Evolutionary conservation across 495 filamentous ascomycete species (phyloP).

Genomic region (Aspergillus asperescens): DNA sequence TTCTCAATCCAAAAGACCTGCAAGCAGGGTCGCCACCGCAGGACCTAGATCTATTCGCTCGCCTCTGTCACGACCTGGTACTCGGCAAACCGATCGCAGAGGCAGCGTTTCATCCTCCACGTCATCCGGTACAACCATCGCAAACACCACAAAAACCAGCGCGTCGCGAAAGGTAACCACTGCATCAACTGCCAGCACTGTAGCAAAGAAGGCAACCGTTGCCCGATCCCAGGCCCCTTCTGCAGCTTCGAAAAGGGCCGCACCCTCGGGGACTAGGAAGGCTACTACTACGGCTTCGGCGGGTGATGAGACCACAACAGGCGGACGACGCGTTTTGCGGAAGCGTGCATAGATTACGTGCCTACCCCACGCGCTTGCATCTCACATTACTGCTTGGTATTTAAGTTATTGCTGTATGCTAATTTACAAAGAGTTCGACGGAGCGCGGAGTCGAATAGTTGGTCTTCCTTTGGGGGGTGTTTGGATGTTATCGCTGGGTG

Average conservation of each 20-base stretch:
- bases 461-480: neutral
- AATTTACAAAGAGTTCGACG: neutral
- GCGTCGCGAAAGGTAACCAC: constrained; percentile 45
- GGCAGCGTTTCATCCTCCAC: constrained; percentile 41
- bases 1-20: constrained; percentile 29
- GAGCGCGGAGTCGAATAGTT: neutral
- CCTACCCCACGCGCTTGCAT: neutral
- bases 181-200: constrained; percentile 38
- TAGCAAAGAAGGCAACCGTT: constrained; percentile 41
- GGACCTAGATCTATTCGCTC: constrained; percentile 28
- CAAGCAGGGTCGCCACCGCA: constrained; percentile 25
- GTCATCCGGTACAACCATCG: constrained; percentile 54
- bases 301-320: constrained; percentile 29
- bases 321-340: constrained; percentile 42
- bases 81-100: constrained; percentile 42
- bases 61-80: constrained; percentile 35
- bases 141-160: constrained; percentile 48
- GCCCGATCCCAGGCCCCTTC: constrained; percentile 32
- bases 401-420: neutral
- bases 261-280: constrained; percentile 32
- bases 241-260: constrained; percentile 33
- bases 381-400: neutral
- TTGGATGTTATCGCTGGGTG: neutral
- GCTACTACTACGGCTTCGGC: constrained; percentile 33
- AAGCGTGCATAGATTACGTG: constrained; percentile 35